Evolutionary conservation across 2,329 filamentous ascomycete genomes (phyloP), one percentile per base, ranked within the genome.

Genomic region (Fusarium verticillioides): DNA sequence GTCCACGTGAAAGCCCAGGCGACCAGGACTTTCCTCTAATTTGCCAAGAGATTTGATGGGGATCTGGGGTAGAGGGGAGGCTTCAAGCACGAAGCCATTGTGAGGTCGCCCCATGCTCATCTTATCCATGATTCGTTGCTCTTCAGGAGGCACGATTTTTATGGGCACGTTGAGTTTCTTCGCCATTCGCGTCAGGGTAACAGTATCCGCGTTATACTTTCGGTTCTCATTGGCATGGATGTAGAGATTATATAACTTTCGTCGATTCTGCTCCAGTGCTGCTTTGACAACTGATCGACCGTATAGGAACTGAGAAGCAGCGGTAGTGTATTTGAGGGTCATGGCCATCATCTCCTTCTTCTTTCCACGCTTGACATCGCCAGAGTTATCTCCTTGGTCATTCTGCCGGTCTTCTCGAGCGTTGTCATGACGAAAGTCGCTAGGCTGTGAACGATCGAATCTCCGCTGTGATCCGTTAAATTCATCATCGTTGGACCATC

Each of bases 301-400:
- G 79, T 97, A 98, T 5, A 99, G 85, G 76, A 98, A 98, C 70
- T 97, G 93, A 0, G 95, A 97, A 9, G 94, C 94, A 0, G 96
- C 93, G 2, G 94, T 97, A 0, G 94, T 94, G 79, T 96, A 90
- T 53, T 82, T 81, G 67, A 84, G 72, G 2, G 78, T 82, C 77
- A 83, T 80, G 15, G 80, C 75, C 79, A 82, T 82, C 79, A 82
- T 79, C 37, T 74, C 78, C 36, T 78, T 79, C 53, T 73, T 79
- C 36, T 73, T 75, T 43, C 72, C 76, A 32, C 75, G 74, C 43
- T 36, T 72, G 26, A 46, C 36, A 37, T 66, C 67, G 15, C 26
- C 30, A 19, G 46, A 46, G 21, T 63, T 47, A 10, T 63, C 56
- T 19, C 23, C 61, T 36, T 66, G 52, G 18, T 57, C 42, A 15